Conservation (phyloP, 2,329 filamentous ascomycete species). For the Xylariaceae sp. region DNA sequence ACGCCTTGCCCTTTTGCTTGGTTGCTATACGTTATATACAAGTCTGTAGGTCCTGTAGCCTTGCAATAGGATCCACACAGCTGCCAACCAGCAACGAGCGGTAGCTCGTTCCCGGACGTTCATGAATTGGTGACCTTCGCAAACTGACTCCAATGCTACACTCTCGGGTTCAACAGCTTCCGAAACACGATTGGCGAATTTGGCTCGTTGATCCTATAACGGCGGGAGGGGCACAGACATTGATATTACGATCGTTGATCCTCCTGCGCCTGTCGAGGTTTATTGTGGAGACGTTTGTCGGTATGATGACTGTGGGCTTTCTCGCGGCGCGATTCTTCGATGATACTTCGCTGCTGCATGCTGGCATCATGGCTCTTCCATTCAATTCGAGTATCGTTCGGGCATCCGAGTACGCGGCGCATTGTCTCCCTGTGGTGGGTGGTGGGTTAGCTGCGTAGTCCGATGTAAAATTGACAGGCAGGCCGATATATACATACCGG, state of each 20-base stretch:
- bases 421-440: slow-evolving; percentile 70
- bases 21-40: slow-evolving; percentile 7
- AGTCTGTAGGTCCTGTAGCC: slow-evolving; percentile 2
- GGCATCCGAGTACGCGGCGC: slow-evolving; percentile 82
- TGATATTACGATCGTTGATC: slow-evolving; percentile 28
- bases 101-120: slow-evolving; percentile 1
- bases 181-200: not conserved
- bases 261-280: slow-evolving; percentile 28
- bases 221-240: not conserved
- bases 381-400: slow-evolving; percentile 80
- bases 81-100: not conserved
- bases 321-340: slow-evolving; percentile 87
- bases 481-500: slow-evolving; percentile 52
- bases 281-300: slow-evolving; percentile 32
- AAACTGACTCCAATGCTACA: not conserved
- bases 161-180: not conserved
- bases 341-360: slow-evolving; percentile 83
- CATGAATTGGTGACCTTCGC: not conserved
- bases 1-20: slow-evolving; percentile 2
- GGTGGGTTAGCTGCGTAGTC: slow-evolving; percentile 17
- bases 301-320: slow-evolving; percentile 51
- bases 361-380: slow-evolving; percentile 97
- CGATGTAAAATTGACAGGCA: not conserved
- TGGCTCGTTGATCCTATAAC: not conserved
- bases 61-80: not conserved